Conservation (phyloP, 257 asterid genomes). For the Verbena officinalis region DNA sequence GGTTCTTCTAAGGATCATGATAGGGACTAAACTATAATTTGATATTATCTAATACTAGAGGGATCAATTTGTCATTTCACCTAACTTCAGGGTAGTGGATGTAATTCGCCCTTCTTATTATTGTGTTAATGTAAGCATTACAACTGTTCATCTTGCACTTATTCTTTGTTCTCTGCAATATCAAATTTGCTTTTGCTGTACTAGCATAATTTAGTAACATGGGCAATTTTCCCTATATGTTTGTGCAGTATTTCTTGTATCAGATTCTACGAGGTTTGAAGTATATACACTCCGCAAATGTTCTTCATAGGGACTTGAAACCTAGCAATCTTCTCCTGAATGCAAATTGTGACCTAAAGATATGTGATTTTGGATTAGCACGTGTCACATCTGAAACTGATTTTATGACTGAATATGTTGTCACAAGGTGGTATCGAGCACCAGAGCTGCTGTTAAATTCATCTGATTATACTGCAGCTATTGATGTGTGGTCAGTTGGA, state of each 20-base stretch:
- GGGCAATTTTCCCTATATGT: slow-evolving; percentile 21
- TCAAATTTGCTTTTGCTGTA: slow-evolving; percentile 7
- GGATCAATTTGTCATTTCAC: too few relatives aligned
- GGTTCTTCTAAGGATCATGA: too few relatives aligned
- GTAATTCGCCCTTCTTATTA: too few relatives aligned
- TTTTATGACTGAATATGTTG: slow-evolving; percentile 97
- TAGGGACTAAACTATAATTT: too few relatives aligned
- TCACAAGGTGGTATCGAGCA: slow-evolving; percentile 97
- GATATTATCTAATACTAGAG: too few relatives aligned
- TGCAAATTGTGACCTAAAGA: slow-evolving; percentile 95
- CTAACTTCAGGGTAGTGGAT: too few relatives aligned
- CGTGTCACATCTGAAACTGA: slow-evolving; percentile 96
- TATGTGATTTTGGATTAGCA: slow-evolving; percentile 97
- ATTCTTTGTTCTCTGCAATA: background rate
- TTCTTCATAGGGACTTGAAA: slow-evolving; percentile 91
- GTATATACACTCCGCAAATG: slow-evolving; percentile 97
- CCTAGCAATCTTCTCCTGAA: slow-evolving; percentile 97
- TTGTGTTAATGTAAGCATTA: too few relatives aligned
- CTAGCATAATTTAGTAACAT: slow-evolving; percentile 15
- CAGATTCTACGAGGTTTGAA: slow-evolving; percentile 98
- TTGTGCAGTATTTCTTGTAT: slow-evolving; percentile 93
- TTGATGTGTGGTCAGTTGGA: slow-evolving; percentile 99
- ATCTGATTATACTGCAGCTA: slow-evolving; percentile 94
- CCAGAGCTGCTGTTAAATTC: slow-evolving; percentile 90
- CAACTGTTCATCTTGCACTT: background rate